phyloP scores from a whole-genome alignment of 345 rosid genomes.

The Eutrema yunnanense region DNA sequence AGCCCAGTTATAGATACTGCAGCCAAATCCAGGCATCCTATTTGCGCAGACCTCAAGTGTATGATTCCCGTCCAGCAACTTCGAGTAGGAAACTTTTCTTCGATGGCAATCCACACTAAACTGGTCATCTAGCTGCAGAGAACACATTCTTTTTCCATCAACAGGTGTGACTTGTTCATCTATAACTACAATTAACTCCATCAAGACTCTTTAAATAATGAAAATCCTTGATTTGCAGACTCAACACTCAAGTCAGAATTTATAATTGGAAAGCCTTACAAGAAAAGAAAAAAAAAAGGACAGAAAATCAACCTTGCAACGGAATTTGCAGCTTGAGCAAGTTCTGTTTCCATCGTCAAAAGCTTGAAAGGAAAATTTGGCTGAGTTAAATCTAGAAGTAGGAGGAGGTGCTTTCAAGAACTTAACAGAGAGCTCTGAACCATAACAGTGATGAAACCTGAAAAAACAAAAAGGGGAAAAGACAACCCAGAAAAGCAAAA shows the following conservation, averaged over 20 bases:
- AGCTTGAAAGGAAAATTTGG: constrained; percentile 67
- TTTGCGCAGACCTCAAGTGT: constrained; percentile 63
- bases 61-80: constrained; percentile 73
- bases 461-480: constrained; percentile 27
- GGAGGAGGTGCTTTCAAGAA: constrained; percentile 59
- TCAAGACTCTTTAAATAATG: not conserved
- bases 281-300: not conserved
- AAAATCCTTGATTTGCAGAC: not conserved
- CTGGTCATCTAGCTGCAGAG: constrained; percentile 66
- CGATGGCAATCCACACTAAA: constrained; percentile 47
- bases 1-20: constrained; percentile 63
- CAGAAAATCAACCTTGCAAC: constrained; percentile 54
- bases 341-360: constrained; percentile 38
- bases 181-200: not conserved
- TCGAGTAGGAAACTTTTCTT: constrained; percentile 42
- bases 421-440: constrained; percentile 45
- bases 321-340: constrained; percentile 53
- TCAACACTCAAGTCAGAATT: not conserved
- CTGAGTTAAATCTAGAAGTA: constrained; percentile 49
- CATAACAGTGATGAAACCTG: constrained; percentile 34
- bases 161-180: not conserved
- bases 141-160: constrained; percentile 4
- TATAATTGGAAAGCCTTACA: not conserved
- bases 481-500: constrained; percentile 37
- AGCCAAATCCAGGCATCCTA: constrained; percentile 46